These are phyloP conservation scores for Lactarius pseudohatsudake DNA, from an alignment of 768 basidiomycete species.

Conservation along the genomic window DNA sequence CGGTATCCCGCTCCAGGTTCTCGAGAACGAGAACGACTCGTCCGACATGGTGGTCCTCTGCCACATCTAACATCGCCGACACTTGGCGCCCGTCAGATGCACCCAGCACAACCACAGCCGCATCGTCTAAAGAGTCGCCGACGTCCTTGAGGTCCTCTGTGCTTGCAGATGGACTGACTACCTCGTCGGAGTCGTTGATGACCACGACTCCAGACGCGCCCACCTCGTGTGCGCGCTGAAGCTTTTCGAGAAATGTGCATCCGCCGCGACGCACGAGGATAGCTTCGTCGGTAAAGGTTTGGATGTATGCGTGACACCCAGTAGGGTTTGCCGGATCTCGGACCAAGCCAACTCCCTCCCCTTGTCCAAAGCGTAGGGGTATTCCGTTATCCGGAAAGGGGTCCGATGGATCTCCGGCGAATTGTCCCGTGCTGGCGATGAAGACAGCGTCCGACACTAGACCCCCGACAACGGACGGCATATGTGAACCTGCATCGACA, in stretches of 20 bases:
- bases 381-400: constrained; percentile 30
- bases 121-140: constrained; percentile 54
- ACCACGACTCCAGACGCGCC: constrained; percentile 81
- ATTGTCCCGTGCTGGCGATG: constrained; percentile 63
- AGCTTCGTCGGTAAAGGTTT: constrained; percentile 48
- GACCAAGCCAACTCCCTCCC: constrained; percentile 54
- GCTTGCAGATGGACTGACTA: constrained; percentile 67
- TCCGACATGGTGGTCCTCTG: constrained; percentile 47
- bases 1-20: constrained; percentile 11
- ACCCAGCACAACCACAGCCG: constrained; percentile 59
- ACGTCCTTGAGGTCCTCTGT: constrained; percentile 53
- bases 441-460: constrained; percentile 49
- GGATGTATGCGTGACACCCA: constrained; percentile 60
- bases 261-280: constrained; percentile 72
- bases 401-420: constrained; percentile 61
- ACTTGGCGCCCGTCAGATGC: constrained; percentile 53
- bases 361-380: constrained; percentile 47
- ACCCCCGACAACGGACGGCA: constrained; percentile 42
- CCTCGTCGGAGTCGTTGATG: constrained; percentile 57
- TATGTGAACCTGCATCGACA: constrained; percentile 47
- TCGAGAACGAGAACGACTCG: constrained; percentile 56
- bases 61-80: constrained; percentile 52
- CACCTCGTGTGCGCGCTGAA: constrained; percentile 62
- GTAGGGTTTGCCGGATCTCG: constrained; percentile 51
- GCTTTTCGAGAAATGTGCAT: constrained; percentile 89